Percentiles rank a stretch among this genome's conserved stretches.
phyloP scores from a whole-genome alignment of 257 asterid genomes.

The Solanum chilense region DNA sequence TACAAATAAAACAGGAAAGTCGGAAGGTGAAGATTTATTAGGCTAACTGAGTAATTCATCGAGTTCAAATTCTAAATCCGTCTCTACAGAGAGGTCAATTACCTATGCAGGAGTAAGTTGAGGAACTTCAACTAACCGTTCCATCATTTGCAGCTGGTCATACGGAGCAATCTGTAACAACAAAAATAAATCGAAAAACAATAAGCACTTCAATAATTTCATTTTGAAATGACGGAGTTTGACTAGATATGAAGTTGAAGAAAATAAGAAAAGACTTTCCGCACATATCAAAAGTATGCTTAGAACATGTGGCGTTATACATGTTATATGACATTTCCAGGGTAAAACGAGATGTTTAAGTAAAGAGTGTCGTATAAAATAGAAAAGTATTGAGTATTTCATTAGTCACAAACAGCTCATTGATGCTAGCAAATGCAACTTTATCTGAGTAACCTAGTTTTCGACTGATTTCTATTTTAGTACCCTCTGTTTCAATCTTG shows the following conservation, averaged over 20 bases:
- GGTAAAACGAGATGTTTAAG: neutral
- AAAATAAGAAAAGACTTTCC: neutral
- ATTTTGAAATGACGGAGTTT: neutral
- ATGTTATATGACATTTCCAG: neutral
- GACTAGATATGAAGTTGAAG: neutral
- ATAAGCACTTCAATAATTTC: neutral
- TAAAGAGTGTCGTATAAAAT: neutral
- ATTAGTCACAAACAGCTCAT: neutral
- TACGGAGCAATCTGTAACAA: constrained; percentile 80
- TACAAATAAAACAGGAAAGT: neutral
- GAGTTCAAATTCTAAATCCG: neutral
- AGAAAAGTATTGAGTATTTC: neutral
- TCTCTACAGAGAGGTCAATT: neutral
- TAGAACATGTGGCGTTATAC: neutral
- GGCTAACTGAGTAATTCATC: neutral
- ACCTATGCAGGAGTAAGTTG: constrained; percentile 34
- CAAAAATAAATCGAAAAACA: neutral
- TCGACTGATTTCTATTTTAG: no score
- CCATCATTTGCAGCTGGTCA: constrained; percentile 82
- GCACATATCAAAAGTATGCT: neutral
- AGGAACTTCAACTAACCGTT: constrained; percentile 86
- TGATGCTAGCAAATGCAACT: neutral
- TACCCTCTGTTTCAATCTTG: no score
- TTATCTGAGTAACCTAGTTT: no score
- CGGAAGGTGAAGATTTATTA: neutral